These are phyloP conservation scores for Hypoxylon sp. DNA, from an alignment of 2,329 filamentous ascomycete species.

Conservation along the genomic window DNA sequence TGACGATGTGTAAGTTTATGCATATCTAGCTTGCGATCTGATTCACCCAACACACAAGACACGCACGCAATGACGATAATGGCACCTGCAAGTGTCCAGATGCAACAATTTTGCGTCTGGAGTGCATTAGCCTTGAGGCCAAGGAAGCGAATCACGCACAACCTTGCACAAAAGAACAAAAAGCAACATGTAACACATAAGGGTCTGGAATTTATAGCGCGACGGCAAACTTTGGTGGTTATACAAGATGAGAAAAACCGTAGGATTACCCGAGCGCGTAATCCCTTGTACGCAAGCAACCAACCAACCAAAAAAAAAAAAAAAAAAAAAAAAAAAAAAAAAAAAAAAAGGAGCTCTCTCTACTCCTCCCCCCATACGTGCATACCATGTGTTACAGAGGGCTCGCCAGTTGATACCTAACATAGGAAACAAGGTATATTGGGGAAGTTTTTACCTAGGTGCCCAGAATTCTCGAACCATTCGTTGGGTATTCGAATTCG, in stretches of 20 bases:
- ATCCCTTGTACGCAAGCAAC: constrained; percentile 27
- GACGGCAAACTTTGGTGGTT: constrained; percentile 24
- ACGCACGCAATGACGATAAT: constrained; percentile 39
- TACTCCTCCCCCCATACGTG: not conserved
- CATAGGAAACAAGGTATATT: constrained; percentile 29
- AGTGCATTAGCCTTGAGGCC: constrained; percentile 41
- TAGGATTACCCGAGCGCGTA: constrained; percentile 39
- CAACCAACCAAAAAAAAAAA: constrained; percentile 2
- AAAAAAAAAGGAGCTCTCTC: constrained; percentile 4
- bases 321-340: not conserved
- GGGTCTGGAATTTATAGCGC: constrained; percentile 29
- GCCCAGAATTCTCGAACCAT: constrained; percentile 33
- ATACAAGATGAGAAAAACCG: constrained; percentile 20
- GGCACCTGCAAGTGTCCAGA: constrained; percentile 38
- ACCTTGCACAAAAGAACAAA: constrained; percentile 25
- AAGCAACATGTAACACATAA: constrained; percentile 27
- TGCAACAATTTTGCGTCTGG: constrained; percentile 41
- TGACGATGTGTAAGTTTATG: constrained; percentile 28
- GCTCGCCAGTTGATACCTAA: constrained; percentile 41
- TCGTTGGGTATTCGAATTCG: constrained; percentile 35
- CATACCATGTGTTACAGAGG: constrained; percentile 24
- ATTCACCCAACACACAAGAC: constrained; percentile 38
- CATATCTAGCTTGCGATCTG: constrained; percentile 34
- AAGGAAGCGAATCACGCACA: constrained; percentile 35
- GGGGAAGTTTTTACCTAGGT: constrained; percentile 26